phyloP scores from a whole-genome alignment of 805 yeast species.

The Ogataea nitratoaversa region DNA sequence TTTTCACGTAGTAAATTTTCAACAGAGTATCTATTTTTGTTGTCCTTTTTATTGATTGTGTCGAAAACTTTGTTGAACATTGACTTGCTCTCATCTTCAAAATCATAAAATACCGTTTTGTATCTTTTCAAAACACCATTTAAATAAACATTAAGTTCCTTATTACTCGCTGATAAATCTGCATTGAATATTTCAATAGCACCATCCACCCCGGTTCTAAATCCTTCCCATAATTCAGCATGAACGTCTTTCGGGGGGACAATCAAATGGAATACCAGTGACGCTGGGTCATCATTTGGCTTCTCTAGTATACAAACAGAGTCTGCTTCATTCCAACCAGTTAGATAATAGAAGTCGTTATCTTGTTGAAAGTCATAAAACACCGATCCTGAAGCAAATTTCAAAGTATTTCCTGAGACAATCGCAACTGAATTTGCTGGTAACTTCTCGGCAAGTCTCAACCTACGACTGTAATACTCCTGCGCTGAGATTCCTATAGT shows the following conservation, averaged over 20 bases:
- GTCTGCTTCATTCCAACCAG: slow-evolving; percentile 93
- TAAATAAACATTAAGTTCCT: slow-evolving; percentile 40
- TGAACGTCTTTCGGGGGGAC: slow-evolving; percentile 79
- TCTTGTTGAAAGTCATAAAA: slow-evolving; percentile 92
- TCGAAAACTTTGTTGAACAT: slow-evolving; percentile 21
- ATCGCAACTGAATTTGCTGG: slow-evolving; percentile 68
- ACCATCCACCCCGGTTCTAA: slow-evolving; percentile 80
- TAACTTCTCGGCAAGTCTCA: slow-evolving; percentile 49
- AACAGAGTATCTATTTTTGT: slow-evolving; percentile 18
- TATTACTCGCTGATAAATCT: slow-evolving; percentile 59
- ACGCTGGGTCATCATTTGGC: slow-evolving; percentile 46
- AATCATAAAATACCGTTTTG: slow-evolving; percentile 54
- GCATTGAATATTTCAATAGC: slow-evolving; percentile 84
- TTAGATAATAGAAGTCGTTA: slow-evolving; percentile 78
- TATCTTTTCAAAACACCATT: slow-evolving; percentile 44
- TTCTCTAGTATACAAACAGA: slow-evolving; percentile 67
- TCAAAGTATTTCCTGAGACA: slow-evolving; percentile 64
- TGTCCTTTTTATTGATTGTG: slow-evolving; percentile 10
- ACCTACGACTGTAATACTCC: slow-evolving; percentile 76
- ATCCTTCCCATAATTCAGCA: slow-evolving; percentile 94
- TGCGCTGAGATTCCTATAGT: slow-evolving; percentile 84
- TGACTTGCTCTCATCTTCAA: slow-evolving; percentile 12
- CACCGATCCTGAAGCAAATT: slow-evolving; percentile 85
- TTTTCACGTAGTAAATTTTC: slow-evolving; percentile 23
- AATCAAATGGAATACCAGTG: slow-evolving; percentile 65